phyloP scores from a whole-genome alignment of 2,329 filamentous ascomycete genomes.

The Keithomyces neogunnii region DNA sequence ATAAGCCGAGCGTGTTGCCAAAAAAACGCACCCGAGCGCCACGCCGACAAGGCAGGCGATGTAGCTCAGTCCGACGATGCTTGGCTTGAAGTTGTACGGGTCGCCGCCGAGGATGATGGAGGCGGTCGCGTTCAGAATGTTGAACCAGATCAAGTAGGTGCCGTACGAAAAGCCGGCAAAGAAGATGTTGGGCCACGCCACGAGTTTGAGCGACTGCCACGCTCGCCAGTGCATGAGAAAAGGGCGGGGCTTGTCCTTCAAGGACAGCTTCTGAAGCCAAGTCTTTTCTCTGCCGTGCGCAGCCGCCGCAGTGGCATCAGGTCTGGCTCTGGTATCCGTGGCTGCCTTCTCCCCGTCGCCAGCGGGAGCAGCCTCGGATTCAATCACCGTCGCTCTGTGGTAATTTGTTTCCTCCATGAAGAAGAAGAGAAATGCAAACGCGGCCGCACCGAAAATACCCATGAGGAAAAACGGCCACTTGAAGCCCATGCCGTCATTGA shows the following conservation, averaged over 20 bases:
- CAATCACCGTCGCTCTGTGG: constrained; percentile 18
- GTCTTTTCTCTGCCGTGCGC: constrained; percentile 21
- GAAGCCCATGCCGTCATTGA: constrained; percentile 31
- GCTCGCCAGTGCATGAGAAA: constrained; percentile 29
- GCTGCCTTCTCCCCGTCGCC: neutral
- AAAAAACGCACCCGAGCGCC: constrained; percentile 16
- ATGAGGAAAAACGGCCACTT: constrained; percentile 36
- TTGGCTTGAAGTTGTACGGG: constrained; percentile 30
- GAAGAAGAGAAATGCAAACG: constrained; percentile 36
- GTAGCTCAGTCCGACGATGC: constrained; percentile 30
- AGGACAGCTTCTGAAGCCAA: constrained; percentile 31
- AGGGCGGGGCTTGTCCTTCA: constrained; percentile 25
- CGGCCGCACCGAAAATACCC: constrained; percentile 27
- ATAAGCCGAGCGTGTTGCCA: neutral
- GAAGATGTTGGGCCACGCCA: constrained; percentile 33
- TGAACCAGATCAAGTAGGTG: constrained; percentile 33
- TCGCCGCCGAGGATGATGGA: constrained; percentile 28
- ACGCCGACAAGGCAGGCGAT: constrained; percentile 27
- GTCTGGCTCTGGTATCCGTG: neutral
- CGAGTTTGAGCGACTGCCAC: constrained; percentile 25
- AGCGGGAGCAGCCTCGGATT: neutral
- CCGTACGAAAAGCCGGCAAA: constrained; percentile 34
- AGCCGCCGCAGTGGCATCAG: neutral
- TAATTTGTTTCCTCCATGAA: constrained; percentile 55
- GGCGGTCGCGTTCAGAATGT: constrained; percentile 33